Evolutionary conservation across 257 asterid species (phyloP), one percentile per base, ranked within the genome.

Genomic region (Primulina huaijiensis): DNA sequence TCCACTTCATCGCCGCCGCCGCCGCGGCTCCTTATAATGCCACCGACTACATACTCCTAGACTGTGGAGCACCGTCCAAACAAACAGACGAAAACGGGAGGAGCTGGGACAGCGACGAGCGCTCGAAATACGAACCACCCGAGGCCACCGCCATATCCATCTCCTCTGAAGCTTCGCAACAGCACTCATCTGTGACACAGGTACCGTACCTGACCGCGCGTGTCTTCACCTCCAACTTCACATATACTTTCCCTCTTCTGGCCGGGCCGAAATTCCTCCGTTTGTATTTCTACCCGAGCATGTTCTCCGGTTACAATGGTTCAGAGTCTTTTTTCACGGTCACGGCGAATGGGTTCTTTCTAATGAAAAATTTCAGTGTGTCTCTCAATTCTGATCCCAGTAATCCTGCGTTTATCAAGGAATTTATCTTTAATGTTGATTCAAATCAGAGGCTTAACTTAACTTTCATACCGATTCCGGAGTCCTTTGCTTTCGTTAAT

Each of bases 211-310:
- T 3, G 16, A 77, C 73, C 16, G 88, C 87, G 8, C 80, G 89
- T 4, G 38, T 88, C 20, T 73, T 82, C 59, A 72, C 2, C 9
- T 83, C 84, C 52, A 33, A 71, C 0, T 80, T 82, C 81, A 80
- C 88, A 25, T 85, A 85, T 74, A 43, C 64, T 19, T 82, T 88
- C 55, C 88, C 82, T 0, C 59, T 87, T 62, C 30, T 69, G 16
- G 6, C 75, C 0, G 96, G 96, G 66, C 76, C 69, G 0, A 85
- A 82, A 59, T 77, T 85, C 79, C 74, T 89, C 10, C 89, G 96
- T 70, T 86, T 89, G 2, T 80, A 89, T 68, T 85, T 86, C 76
- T 76, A 79, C 73, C 72, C 89, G 0, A 38, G 34, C 57, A 5
- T 21, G 10, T 86, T 79, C 84, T n/a, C 82, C 59, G 57, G 17